phyloP scores from a whole-genome alignment of 2,329 filamentous ascomycete genomes.

The Karstenula rhodostoma region DNA sequence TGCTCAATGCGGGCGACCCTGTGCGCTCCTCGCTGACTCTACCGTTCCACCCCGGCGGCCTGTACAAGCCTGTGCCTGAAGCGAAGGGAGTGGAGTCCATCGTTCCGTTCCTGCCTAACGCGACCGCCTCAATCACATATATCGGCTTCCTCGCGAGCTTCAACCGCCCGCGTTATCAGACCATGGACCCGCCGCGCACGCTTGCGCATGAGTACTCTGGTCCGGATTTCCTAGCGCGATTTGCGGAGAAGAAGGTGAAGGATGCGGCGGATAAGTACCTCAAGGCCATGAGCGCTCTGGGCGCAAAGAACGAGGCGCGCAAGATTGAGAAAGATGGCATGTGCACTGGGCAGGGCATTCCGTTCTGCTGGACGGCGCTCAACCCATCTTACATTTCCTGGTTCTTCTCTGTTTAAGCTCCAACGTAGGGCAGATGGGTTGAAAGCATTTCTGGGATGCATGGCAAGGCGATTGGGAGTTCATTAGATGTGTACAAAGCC shows the following conservation, averaged over 20 bases:
- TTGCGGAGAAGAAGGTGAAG: conserved; percentile 4
- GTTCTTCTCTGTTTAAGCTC: conserved; percentile 13
- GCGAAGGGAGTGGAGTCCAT: conserved; percentile 11
- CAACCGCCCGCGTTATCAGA: conserved; percentile 15
- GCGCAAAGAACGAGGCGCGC: conserved; percentile 10
- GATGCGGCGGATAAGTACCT: conserved; percentile 4
- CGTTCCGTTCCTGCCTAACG: conserved; percentile 12
- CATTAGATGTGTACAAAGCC: background rate
- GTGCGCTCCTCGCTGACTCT: conserved; percentile 9
- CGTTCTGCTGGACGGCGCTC: conserved; percentile 14
- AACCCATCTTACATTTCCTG: conserved; percentile 12
- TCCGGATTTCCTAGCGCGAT: background rate
- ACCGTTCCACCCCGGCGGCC: conserved; percentile 11
- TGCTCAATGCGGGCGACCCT: conserved; percentile 14
- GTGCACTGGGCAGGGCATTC: conserved; percentile 13
- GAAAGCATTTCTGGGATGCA: background rate
- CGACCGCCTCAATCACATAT: conserved; percentile 10
- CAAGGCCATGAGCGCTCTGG: conserved; percentile 2
- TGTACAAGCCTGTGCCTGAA: conserved; percentile 10
- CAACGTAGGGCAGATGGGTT: background rate
- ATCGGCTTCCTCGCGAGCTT: conserved; percentile 10
- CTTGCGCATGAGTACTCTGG: conserved; percentile 13
- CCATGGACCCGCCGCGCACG: conserved; percentile 11
- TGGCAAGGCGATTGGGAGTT: background rate
- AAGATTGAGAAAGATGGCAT: conserved; percentile 12